Conservation (phyloP, 257 asterid genomes). For the Schizonepeta tenuifolia region DNA sequence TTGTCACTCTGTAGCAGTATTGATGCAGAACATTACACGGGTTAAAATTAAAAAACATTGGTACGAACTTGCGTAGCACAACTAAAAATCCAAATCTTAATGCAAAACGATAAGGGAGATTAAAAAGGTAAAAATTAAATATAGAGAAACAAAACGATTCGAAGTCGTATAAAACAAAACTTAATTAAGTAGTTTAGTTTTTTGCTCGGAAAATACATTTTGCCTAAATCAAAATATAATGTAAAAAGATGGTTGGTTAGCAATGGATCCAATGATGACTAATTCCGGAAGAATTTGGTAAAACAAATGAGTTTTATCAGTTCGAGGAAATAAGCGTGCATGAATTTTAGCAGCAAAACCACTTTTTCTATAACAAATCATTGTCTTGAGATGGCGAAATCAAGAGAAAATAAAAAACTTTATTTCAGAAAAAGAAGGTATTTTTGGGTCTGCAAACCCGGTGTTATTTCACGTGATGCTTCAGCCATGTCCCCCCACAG, state of each 20-base stretch:
- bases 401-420: not conserved
- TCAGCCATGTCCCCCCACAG: slow-evolving; percentile 38
- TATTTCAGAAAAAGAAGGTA: not conserved
- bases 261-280: slow-evolving; percentile 19
- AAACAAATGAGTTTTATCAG: slow-evolving; percentile 20
- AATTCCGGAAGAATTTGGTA: slow-evolving; percentile 8
- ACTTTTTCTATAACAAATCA: slow-evolving; percentile 19
- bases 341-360: slow-evolving; percentile 24
- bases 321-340: slow-evolving; percentile 32
- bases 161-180: not conserved
- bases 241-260: slow-evolving; percentile 7
- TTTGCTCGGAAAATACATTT: not conserved
- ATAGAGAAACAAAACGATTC: not conserved
- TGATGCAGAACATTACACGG: not conserved
- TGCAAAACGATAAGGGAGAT: not conserved
- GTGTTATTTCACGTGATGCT: slow-evolving; percentile 34
- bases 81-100: not conserved
- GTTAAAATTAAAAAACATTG: not conserved
- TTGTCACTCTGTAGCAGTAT: not conserved
- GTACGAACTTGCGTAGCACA: not conserved
- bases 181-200: no score
- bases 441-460: slow-evolving; percentile 31
- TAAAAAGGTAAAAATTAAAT: not conserved
- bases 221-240: not conserved
- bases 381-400: slow-evolving; percentile 23